Evolutionary conservation across 208 protist genomes (phyloP), one percentile per base, ranked within the genome.

Genomic region (Lotmaria passim): DNA sequence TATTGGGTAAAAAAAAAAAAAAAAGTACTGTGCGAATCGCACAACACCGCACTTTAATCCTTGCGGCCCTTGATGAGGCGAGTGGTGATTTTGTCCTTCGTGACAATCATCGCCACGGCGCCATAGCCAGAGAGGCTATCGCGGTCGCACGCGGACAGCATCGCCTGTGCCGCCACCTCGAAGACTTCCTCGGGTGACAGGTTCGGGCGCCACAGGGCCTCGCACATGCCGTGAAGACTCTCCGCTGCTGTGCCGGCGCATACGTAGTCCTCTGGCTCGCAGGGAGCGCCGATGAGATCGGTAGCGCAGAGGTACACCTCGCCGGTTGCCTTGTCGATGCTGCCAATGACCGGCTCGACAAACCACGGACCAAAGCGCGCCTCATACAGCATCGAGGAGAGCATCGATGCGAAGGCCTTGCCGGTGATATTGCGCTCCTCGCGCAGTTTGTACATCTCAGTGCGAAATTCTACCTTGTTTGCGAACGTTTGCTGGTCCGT

Each of bases 351-450:
- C 15, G 98, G 98, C 83, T 99, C 97, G 21, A 98, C 86, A 71
- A 99, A 99, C 85, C 98, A 99, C 28, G 98, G 98, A 19, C 98
- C 98, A 67, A 99, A 99, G 68, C 99, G 87, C 11, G 91, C 90
- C 70, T 96, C 91, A 72, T 97, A 97, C 39, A 97, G 80, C 86
- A 97, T 92, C 31, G 93, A 93, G 17, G 81, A 57, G 24, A 98
- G 70, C 60, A 98, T 78, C 7, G 89, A 62, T 0, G 85, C 72
- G 38, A 96, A 84, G 15, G 90, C 89, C 85, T 97, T 96, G 12
- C 90, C 91, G 46, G 78, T 85, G 26, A 97, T 95, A 5, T 96
- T 81, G 15, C 94, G 90, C 73, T 98, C 91, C 74, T 97, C 93
- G 24, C 86, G 84, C 46, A 97, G 86, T 71, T 92, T 92, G 75